phyloP scores from a whole-genome alignment of 1,284 basidiomycete species.

The Irpex sp. region DNA sequence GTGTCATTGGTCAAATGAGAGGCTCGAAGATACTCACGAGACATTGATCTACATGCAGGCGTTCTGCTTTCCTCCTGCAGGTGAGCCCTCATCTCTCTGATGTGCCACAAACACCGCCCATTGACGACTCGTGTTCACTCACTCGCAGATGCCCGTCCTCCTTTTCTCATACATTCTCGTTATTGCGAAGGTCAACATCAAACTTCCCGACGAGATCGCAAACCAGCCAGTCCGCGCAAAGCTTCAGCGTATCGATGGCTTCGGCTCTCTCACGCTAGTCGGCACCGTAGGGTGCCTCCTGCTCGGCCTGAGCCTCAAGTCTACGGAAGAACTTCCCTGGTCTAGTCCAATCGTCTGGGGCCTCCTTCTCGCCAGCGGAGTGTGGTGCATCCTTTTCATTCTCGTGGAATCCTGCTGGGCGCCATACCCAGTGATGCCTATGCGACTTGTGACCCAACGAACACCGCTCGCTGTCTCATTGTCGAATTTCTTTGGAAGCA shows the following conservation, averaged over 20 bases:
- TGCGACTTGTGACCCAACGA: conserved; percentile 68
- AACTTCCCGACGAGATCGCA: conserved; percentile 56
- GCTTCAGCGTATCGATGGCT: conserved; percentile 75
- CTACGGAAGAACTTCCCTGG: conserved; percentile 80
- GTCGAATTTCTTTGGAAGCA: conserved; percentile 74
- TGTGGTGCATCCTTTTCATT: conserved; percentile 60
- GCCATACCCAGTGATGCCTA: conserved; percentile 81
- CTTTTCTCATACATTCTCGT: conserved; percentile 67
- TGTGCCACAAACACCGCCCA: conserved; percentile 14
- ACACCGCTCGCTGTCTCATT: conserved; percentile 80
- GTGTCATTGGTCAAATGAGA: conserved; percentile 24
- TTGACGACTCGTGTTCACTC: conserved; percentile 12
- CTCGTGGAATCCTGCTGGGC: conserved; percentile 73
- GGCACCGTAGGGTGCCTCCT: conserved; percentile 70
- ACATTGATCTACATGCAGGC: conserved; percentile 39
- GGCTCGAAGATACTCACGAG: conserved; percentile 1
- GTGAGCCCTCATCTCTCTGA: conserved; percentile 28
- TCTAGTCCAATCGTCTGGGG: conserved; percentile 65
- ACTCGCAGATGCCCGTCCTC: conserved; percentile 66
- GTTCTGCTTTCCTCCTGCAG: conserved; percentile 66
- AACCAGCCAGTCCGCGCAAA: conserved; percentile 58
- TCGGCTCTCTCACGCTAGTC: conserved; percentile 80
- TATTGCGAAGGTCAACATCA: conserved; percentile 70
- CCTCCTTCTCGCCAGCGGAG: conserved; percentile 52
- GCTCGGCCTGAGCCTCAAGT: conserved; percentile 76